phyloP scores from a whole-genome alignment of 1,139 yeast genomes.

The Protomyces inouyei region DNA sequence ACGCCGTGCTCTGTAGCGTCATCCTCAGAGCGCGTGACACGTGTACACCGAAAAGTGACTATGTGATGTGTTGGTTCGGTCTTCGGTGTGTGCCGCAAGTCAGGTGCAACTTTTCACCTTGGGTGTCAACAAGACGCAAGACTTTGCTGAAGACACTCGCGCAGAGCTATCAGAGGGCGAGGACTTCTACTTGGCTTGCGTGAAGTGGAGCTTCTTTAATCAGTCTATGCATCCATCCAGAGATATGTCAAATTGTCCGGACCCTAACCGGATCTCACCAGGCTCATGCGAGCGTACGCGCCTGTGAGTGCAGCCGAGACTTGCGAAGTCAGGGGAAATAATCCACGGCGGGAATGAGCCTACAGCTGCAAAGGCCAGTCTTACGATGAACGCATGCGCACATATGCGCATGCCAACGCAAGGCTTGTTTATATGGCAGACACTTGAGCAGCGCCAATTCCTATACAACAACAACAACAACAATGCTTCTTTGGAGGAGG shows the following conservation, averaged over 20 bases:
- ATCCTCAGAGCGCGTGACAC: too few species aligned
- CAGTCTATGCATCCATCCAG: conserved; percentile 12
- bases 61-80: too few species aligned
- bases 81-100: conserved; percentile 30
- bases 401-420: conserved; percentile 4
- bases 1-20: too few species aligned
- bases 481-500: conserved; percentile 9
- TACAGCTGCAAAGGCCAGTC: conserved; percentile 11
- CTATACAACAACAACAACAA: conserved; percentile 22
- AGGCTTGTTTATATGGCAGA: conserved; percentile 8
- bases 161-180: conserved; percentile 32
- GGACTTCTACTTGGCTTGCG: conserved; percentile 34
- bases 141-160: conserved; percentile 35
- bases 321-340: conserved; percentile 15
- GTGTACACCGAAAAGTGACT: too few species aligned
- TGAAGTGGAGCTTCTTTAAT: conserved; percentile 1
- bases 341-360: conserved; percentile 4
- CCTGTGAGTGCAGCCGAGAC: conserved; percentile 13
- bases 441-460: conserved; percentile 7
- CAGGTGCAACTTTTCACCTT: conserved; percentile 31
- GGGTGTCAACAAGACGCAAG: conserved; percentile 37
- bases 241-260: conserved; percentile 18
- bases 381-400: conserved; percentile 13
- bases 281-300: conserved; percentile 23
- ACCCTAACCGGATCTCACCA: conserved; percentile 10